Evolutionary conservation across 257 asterid species (phyloP).

Genomic region (Nicotiana otophora): DNA sequence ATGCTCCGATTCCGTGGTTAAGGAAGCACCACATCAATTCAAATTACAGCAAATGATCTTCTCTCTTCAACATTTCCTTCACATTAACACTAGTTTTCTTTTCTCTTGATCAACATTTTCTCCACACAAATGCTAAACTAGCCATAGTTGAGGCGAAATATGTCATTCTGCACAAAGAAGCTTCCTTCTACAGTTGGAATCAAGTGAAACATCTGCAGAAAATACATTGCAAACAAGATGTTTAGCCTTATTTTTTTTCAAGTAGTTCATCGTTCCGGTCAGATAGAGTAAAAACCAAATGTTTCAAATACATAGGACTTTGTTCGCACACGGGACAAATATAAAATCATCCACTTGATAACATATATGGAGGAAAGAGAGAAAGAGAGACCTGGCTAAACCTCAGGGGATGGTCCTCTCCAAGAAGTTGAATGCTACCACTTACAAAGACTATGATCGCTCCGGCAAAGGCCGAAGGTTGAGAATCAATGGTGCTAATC

Average conservation of each 20-base stretch:
- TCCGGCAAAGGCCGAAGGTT: slow-evolving; percentile 36
- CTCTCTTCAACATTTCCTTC: not conserved
- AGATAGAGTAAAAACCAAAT: not conserved
- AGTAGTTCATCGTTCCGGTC: not conserved
- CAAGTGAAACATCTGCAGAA: slow-evolving; percentile 55
- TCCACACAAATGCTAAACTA: not conserved
- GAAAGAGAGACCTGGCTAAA: slow-evolving; percentile 44
- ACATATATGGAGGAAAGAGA: not conserved
- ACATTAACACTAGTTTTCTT: not conserved
- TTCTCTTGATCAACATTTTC: not conserved
- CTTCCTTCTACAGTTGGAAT: slow-evolving; percentile 40
- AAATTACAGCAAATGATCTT: not conserved
- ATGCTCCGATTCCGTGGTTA: not conserved
- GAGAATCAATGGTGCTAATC: slow-evolving; percentile 53
- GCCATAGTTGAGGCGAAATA: slow-evolving; percentile 52
- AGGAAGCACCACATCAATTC: not conserved
- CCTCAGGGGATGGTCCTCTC: slow-evolving; percentile 53
- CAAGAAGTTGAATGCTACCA: slow-evolving; percentile 49
- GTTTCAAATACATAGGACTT: not conserved
- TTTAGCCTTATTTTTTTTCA: not conserved
- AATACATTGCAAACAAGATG: not conserved
- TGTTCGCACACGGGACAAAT: not conserved
- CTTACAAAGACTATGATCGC: slow-evolving; percentile 49
- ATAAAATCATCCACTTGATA: no score
- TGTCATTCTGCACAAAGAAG: slow-evolving; percentile 52